Evolutionary conservation across 129 eudicot genomes (phyloP), one percentile per base, ranked within the genome.

Genomic region (Solidago caesia): DNA sequence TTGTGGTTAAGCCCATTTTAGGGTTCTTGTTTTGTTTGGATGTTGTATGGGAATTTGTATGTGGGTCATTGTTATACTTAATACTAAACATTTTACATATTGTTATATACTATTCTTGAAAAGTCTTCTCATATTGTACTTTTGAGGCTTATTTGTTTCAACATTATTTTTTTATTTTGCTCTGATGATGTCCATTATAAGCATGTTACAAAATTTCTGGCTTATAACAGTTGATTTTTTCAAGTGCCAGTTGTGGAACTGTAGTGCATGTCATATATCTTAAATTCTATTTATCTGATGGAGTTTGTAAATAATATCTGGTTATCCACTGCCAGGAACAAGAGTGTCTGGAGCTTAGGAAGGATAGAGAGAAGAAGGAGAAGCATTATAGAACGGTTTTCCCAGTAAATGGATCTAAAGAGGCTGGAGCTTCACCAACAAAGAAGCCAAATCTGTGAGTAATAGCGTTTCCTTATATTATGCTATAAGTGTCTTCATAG

Each of bases 331-430:
- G 47, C 72, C 81, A 91, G 95, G 91, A 91, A 72, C 84, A 88
- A 60, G 92, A 86, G 61, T 88, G 89, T 42, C 63, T 49, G 16
- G 81, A 82, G 64, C 97, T 91, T 52, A 86, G 81, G 74, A 86
- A 81, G 76, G 89, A 79, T 61, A 82, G 68, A 66, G 91, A 83
- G 70, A 64, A 70, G 83, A 79, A 69, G 26, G 87, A 84, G 80
- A 82, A 78, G 43, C 72, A 82, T 77, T 81, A 78, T 79, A 76
- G 77, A 80, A 70, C 69, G 65, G 76, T 73, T 16, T 69, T 42
- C 69, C 64, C 88, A 16, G 70, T 77, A 74, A 75, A 62, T 77
- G 85, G 78, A 70, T 80, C 82, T 12, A 79, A 73, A 58, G 82
- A 72, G 76, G 80, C 78, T 59, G 85, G 79, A 57, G 62, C 76